A percentile compares a stretch with the other conserved stretches of the same genome.
Evolutionary conservation across 495 filamentous ascomycete species (phyloP).

Genomic region (Xylaria acuta): DNA sequence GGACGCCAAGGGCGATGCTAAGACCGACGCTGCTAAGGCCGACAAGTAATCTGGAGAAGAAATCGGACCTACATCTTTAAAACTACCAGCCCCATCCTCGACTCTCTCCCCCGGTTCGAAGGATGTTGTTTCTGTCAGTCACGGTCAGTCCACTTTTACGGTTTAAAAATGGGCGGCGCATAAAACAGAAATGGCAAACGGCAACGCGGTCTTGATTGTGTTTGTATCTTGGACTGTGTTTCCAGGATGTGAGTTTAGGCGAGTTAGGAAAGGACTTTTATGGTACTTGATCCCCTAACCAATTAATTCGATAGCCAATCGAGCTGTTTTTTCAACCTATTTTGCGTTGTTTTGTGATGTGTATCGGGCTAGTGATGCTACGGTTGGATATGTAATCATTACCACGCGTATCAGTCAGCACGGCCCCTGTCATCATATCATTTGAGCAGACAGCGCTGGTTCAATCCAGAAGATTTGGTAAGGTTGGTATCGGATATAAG

Average conservation of each 20-base stretch:
- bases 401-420: neutral
- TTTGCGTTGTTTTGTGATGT: neutral
- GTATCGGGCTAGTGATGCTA: neutral
- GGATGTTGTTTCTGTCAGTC: conserved; percentile 19
- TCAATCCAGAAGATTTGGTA: neutral
- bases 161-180: conserved; percentile 16
- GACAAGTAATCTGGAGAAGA: conserved; percentile 15
- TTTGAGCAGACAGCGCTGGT: neutral
- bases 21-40: conserved; percentile 11
- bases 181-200: conserved; percentile 23
- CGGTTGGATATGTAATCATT: neutral
- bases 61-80: conserved; percentile 4
- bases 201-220: conserved; percentile 21
- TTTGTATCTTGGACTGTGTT: conserved; percentile 14
- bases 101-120: neutral
- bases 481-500: neutral
- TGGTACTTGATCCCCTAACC: conserved; percentile 8
- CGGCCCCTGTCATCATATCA: neutral
- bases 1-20: conserved; percentile 43
- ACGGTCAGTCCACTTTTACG: conserved; percentile 16
- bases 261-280: conserved; percentile 25
- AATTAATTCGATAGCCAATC: conserved; percentile 19
- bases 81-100: conserved; percentile 15
- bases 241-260: conserved; percentile 22
- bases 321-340: neutral